Base-by-base conservation (phyloP, 2,329 filamentous ascomycete species). In the Pseudopithomyces chartarum region DNA sequence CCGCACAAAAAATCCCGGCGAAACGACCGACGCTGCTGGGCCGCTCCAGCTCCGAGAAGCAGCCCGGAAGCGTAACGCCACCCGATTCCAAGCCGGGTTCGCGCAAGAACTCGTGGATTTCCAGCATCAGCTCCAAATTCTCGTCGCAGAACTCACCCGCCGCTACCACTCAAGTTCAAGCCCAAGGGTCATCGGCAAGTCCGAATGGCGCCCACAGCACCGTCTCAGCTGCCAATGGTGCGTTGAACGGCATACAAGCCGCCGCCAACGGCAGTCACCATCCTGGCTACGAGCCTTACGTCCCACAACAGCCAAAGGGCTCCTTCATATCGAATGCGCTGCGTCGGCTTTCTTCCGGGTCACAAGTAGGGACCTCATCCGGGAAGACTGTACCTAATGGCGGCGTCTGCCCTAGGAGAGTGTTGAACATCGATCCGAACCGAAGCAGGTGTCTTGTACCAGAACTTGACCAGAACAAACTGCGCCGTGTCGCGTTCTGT, bases 91-190 rank as follows among this genome's bases (percentile, higher is more conserved):
- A 65, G 54, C 56, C 62, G 26, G 54, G 32, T 12, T 71, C 68
- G 52, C 85, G 92, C 62, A 79, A 86, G 54, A 88, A 87, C 60
- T 97, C 93, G 13, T 99, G 95, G 95, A 93, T 98, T 69, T 91
- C 91, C 55, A 97, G 87, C 70, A 87, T 98, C 64, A 96, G 92
- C 62, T 94, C 91, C 63, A 97, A 96, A 73, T 97, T 98, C 79
- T 92, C 90, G 2, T 87, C 86, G 26, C 75, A 71, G 75, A 82
- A 66, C 62, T 68, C 64, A 51, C 73, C 67, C 49, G 68, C 67
- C 11, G 69, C 71, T 45, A 69, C 70, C 1, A 69, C 71, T 38
- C 70, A 71, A 51, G 61, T 69, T 3, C 72, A 72, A 49, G 70
- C 70, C 13, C 71, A 73, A 49, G 65, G 71, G 0, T 69, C 76